Evolutionary conservation across 164 flowering plant species (phyloP).

Genomic region (Magnolia changhungtana): DNA sequence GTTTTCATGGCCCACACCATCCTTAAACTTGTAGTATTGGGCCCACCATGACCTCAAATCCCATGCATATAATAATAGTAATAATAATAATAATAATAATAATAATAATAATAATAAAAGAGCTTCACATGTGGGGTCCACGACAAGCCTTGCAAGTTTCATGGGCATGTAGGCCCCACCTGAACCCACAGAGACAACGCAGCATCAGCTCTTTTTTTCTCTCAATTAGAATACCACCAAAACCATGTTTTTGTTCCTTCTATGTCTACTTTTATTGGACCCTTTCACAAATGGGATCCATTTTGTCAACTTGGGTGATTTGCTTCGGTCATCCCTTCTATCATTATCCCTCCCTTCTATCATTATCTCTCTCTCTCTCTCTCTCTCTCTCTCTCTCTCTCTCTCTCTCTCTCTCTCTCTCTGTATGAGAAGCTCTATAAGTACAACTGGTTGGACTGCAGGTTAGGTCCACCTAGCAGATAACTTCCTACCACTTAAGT

Average conservation of each 20-base stretch:
- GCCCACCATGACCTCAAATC: not conserved
- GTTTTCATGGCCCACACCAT: not conserved
- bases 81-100: no score
- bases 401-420: not conserved
- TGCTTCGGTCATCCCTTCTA: not conserved
- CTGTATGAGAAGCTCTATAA: no score
- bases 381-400: constrained; percentile 1
- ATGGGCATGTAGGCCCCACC: not conserved
- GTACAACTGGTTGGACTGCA: no score
- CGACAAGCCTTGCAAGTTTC: not conserved
- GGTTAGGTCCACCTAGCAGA: no score
- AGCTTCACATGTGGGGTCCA: not conserved
- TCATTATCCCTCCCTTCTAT: not conserved
- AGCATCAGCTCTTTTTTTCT: not conserved
- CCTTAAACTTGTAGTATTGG: not conserved
- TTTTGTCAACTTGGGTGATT: not conserved
- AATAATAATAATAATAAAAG: no score
- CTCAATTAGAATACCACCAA: not conserved
- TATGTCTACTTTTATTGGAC: not conserved
- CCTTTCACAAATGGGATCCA: not conserved
- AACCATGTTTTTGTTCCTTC: not conserved
- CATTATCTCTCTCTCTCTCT: not conserved
- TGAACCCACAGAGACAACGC: not conserved
- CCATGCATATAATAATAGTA: not conserved
- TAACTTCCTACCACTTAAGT: no score